Evolutionary conservation across 2,329 filamentous ascomycete genomes (phyloP).

Genomic region (Dactylella cylindrospora): DNA sequence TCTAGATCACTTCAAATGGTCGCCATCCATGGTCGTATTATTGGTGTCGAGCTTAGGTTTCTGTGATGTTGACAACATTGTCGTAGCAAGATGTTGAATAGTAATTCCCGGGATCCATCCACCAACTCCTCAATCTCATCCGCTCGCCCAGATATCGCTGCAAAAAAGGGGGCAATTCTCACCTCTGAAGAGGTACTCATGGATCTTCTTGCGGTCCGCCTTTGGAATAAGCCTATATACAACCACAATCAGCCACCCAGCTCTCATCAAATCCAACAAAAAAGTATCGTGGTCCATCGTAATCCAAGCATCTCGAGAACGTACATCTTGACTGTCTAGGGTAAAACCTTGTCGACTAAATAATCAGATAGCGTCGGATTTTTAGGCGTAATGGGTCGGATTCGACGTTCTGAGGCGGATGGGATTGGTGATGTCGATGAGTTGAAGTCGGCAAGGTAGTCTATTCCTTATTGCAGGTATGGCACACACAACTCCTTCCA

Average conservation of each 20-base stretch:
- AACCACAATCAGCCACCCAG: constrained; percentile 46
- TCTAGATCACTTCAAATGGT: background rate
- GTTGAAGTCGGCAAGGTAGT: constrained; percentile 27
- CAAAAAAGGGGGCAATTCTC: constrained; percentile 41
- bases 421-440: constrained; percentile 26
- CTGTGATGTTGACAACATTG: too few relatives aligned
- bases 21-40: background rate
- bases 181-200: constrained; percentile 99
- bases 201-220: constrained; percentile 99
- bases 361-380: constrained; percentile 23
- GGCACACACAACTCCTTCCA: constrained; percentile 40
- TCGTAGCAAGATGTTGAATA: background rate
- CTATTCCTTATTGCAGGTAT: constrained; percentile 21
- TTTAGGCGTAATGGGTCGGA: constrained; percentile 6
- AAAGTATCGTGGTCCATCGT: constrained; percentile 2
- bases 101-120: background rate
- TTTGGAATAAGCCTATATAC: constrained; percentile 89
- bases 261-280: constrained; percentile 1
- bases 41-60: too few relatives aligned
- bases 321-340: constrained; percentile 44
- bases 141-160: constrained; percentile 4
- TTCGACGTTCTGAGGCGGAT: constrained; percentile 30
- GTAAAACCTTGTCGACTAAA: constrained; percentile 26
- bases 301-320: constrained; percentile 19
- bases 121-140: background rate